These are phyloP conservation scores for Lathyrus sativus DNA, from an alignment of 306 rosid genomes.

Conservation along the genomic window DNA sequence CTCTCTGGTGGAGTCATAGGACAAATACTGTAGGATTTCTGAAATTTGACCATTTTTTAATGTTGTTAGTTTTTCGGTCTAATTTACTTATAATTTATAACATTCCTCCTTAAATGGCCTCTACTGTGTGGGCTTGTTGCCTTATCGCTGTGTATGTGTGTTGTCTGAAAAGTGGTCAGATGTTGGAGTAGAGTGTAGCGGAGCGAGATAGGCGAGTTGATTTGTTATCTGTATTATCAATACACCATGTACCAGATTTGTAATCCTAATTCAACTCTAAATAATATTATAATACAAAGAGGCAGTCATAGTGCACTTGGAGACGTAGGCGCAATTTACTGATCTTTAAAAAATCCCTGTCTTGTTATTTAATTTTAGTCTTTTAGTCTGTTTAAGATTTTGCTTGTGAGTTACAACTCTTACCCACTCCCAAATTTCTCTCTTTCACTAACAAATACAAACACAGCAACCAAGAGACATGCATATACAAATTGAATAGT, in stretches of 20 bases:
- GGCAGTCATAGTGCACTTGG: background rate
- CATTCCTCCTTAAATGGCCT: constrained; percentile 26
- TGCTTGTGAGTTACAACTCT: constrained; percentile 13
- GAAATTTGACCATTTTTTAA: constrained; percentile 22
- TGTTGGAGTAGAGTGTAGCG: background rate
- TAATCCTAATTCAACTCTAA: background rate
- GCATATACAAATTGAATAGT: constrained; percentile 5
- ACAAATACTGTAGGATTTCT: constrained; percentile 7
- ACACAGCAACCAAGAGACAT: constrained; percentile 1
- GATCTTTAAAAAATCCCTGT: background rate
- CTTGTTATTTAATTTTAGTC: background rate
- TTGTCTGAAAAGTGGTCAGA: constrained; percentile 4
- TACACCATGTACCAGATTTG: background rate
- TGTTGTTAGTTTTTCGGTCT: constrained; percentile 4
- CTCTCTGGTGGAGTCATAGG: constrained; percentile 33
- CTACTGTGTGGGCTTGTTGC: constrained; percentile 26
- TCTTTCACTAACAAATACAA: background rate
- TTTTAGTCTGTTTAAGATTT: background rate
- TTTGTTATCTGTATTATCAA: background rate
- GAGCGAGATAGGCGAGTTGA: background rate
- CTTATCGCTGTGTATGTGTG: background rate
- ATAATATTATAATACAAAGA: background rate
- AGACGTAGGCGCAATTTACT: background rate
- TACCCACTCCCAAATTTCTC: constrained; percentile 7
- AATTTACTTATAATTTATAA: constrained; percentile 18